Conservation (phyloP, 2,329 filamentous ascomycete genomes). For the Ophiosphaerella korrae region DNA sequence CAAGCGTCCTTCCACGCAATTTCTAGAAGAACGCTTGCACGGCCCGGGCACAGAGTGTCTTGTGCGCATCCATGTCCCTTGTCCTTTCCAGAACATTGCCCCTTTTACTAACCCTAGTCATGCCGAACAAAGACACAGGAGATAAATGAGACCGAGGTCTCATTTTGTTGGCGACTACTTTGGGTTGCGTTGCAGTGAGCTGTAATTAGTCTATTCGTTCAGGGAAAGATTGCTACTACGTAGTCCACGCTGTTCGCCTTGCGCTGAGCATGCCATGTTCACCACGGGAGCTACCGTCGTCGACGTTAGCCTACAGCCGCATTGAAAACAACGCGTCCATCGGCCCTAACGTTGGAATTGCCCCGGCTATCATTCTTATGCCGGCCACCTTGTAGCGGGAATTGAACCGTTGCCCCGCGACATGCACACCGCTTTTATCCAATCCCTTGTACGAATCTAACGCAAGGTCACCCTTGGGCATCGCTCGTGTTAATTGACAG, state of each 20-base stretch:
- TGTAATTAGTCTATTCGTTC: neutral
- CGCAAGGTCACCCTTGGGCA: neutral
- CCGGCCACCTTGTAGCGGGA: neutral
- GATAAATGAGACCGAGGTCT: constrained; percentile 21
- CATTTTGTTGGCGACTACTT: constrained; percentile 17
- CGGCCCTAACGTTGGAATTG: constrained; percentile 10
- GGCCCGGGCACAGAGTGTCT: constrained; percentile 28
- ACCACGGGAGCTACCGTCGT: constrained; percentile 8
- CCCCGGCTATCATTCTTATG: neutral
- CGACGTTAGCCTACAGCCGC: constrained; percentile 17
- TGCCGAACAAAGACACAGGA: constrained; percentile 21
- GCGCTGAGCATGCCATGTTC: neutral
- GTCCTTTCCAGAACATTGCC: constrained; percentile 47
- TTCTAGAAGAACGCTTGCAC: constrained; percentile 40
- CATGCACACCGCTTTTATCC: constrained; percentile 12
- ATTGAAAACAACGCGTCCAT: constrained; percentile 18
- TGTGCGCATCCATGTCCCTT: constrained; percentile 29
- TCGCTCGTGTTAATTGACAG: neutral
- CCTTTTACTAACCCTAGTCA: constrained; percentile 32
- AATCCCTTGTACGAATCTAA: neutral
- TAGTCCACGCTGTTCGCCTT: neutral
- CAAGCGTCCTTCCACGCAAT: constrained; percentile 44
- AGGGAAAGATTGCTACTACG: neutral
- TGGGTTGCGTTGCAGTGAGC: neutral
- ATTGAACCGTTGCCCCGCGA: constrained; percentile 5